Evolutionary conservation across 169 alveolate species (phyloP), one percentile per base, ranked within the genome.

Genomic region (Plasmodium coatneyi): DNA sequence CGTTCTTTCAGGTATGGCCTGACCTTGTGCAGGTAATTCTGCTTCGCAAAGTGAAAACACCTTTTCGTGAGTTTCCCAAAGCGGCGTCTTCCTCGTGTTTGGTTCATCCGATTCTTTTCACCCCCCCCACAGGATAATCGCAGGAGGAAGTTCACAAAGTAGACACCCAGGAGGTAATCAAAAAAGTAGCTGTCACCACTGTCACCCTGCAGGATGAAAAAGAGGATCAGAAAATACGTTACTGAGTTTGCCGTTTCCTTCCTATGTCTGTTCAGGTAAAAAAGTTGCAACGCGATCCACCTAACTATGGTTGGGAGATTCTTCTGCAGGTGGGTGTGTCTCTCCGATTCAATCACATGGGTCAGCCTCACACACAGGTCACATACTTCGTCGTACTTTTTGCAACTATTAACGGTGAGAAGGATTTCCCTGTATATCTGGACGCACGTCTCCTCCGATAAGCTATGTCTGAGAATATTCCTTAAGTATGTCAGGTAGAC

Each of bases 221-320:
- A 87, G 0, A 87, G 28, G 9, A 87, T 79, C 5, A 87, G 41
- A 83, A 76, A 79, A 19, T 87, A 79, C 9, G 93, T 87, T 5
- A 70, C 12, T 28, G 43, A 54, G 19, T 12, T 28, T 5, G 49
- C 34, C 34, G 66, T 16, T 41, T 76, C 81, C 25, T 56, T 5
- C 25, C 80, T 87, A n/a, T 87, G 82, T 10, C 41, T 87, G 19
- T 54, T 56, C n/a, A 87, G 79, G 22, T 79, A 87, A 87, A 34
- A 87, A 30, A 87, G 36, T 41, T 87, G 93, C 14, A 87, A 25
- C 6, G 71, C 39, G 34, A 87, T 87, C 93, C 93, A 87, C 19
- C n/a, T 54, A 7, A 87, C 52, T 28, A 46, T 43, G n/a, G 14
- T 14, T 1, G 10, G 5, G 19, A 74, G 22, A 12, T 76, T 9